Evolutionary conservation across 139 green algal species (phyloP).

Genomic region (Ettlia oleoabundans): DNA sequence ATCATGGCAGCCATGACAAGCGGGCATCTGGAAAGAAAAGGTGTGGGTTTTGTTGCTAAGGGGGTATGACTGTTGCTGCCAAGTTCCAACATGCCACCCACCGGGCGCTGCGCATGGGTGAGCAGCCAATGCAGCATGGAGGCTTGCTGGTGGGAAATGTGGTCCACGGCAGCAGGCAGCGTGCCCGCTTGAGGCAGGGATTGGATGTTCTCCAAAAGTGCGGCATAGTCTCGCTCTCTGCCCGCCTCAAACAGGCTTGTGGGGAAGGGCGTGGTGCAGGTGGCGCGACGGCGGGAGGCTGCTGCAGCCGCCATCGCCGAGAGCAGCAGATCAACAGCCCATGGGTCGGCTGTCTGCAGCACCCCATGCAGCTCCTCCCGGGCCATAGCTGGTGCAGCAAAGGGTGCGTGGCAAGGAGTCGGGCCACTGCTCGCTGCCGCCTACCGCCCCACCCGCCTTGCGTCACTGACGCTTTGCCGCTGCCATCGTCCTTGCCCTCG

Average conservation of each 20-base stretch:
- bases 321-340: slow-evolving; percentile 13
- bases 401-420: no score
- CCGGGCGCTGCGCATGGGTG: not conserved
- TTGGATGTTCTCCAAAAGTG: not conserved
- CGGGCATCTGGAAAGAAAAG: no score
- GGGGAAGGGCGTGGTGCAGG: slow-evolving; percentile 22
- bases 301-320: not conserved
- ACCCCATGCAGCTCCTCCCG: not conserved
- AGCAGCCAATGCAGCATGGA: slow-evolving; percentile 9
- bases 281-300: not conserved
- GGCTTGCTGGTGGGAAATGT: not conserved
- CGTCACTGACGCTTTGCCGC: no score
- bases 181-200: not conserved
- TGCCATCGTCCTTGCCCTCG: no score
- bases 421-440: no score
- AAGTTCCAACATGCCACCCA: not conserved
- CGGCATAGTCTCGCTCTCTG: not conserved
- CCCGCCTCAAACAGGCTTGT: not conserved
- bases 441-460: no score
- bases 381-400: no score
- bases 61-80: no score
- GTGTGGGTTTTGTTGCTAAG: no score
- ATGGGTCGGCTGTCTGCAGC: not conserved
- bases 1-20: not conserved
- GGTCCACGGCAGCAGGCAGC: not conserved